These are phyloP conservation scores for Amyloporia xantha DNA, from an alignment of 768 basidiomycete species.

Conservation along the genomic window DNA sequence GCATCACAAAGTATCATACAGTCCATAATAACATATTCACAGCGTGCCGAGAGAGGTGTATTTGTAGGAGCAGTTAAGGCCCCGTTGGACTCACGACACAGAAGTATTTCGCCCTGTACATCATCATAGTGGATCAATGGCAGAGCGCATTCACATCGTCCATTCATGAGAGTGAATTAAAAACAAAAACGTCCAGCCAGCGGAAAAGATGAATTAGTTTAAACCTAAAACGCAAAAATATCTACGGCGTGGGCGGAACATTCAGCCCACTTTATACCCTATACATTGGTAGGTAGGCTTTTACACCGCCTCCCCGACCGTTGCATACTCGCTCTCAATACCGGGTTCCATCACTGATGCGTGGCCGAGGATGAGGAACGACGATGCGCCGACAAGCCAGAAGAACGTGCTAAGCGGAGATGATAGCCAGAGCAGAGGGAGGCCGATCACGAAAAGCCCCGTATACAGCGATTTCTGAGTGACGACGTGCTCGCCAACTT, in stretches of 20 bases:
- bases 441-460: constrained; percentile 83
- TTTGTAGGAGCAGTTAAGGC: neutral
- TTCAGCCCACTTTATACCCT: too few species aligned
- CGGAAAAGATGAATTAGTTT: neutral
- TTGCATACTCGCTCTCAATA: constrained; percentile 87
- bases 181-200: neutral
- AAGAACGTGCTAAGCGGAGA: constrained; percentile 81
- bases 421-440: constrained; percentile 78
- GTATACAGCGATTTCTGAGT: constrained; percentile 90
- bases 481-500: constrained; percentile 72
- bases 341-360: constrained; percentile 90
- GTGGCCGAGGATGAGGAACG: constrained; percentile 78
- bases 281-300: too few species aligned
- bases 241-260: too few species aligned
- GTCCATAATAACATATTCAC: neutral
- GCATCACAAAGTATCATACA: neutral
- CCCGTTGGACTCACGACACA: too few species aligned
- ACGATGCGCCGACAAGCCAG: constrained; percentile 89
- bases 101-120: too few species aligned
- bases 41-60: neutral
- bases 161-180: neutral
- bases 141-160: neutral
- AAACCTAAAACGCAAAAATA: neutral
- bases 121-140: neutral
- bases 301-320: constrained; percentile 64